A percentile compares a stretch with the other conserved stretches of the same genome.
Evolutionary conservation across 352 stramenopile genomes (phyloP).

Genomic region (Albugo candida): DNA sequence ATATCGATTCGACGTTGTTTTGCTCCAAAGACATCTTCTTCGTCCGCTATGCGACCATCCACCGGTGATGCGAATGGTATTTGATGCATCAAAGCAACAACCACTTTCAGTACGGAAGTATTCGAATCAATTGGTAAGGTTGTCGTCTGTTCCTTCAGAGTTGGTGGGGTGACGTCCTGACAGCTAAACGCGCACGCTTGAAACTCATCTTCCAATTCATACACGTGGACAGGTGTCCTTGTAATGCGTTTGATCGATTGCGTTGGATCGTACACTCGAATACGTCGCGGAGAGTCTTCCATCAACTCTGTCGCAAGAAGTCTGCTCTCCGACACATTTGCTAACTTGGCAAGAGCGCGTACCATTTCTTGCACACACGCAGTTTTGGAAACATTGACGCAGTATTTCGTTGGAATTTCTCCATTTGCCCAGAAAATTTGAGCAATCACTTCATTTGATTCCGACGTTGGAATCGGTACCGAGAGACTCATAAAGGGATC

Average conservation of each 20-base stretch:
- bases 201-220: slow-evolving; percentile 68
- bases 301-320: slow-evolving; percentile 29
- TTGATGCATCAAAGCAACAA: slow-evolving; percentile 57
- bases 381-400: slow-evolving; percentile 30
- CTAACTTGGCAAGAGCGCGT: slow-evolving; percentile 27
- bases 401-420: slow-evolving; percentile 55
- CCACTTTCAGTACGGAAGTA: slow-evolving; percentile 23
- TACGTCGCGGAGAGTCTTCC: slow-evolving; percentile 47
- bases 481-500: slow-evolving; percentile 82
- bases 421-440: slow-evolving; percentile 60
- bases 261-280: slow-evolving; percentile 26
- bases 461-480: slow-evolving; percentile 65
- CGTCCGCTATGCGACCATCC: slow-evolving; percentile 12
- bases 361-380: slow-evolving; percentile 37
- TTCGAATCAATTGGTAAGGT: no score
- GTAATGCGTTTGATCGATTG: slow-evolving; percentile 25
- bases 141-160: slow-evolving; percentile 2
- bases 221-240: slow-evolving; percentile 56
- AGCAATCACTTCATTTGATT: slow-evolving; percentile 27
- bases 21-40: slow-evolving; percentile 14
- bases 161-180: slow-evolving; percentile 3
- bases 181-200: slow-evolving; percentile 11
- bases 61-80: slow-evolving; percentile 34
- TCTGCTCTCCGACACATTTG: slow-evolving; percentile 17
- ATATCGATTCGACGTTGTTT: slow-evolving; percentile 59